Conservation (phyloP, 2,329 filamentous ascomycete genomes). For the Penicillium janthinellum region DNA sequence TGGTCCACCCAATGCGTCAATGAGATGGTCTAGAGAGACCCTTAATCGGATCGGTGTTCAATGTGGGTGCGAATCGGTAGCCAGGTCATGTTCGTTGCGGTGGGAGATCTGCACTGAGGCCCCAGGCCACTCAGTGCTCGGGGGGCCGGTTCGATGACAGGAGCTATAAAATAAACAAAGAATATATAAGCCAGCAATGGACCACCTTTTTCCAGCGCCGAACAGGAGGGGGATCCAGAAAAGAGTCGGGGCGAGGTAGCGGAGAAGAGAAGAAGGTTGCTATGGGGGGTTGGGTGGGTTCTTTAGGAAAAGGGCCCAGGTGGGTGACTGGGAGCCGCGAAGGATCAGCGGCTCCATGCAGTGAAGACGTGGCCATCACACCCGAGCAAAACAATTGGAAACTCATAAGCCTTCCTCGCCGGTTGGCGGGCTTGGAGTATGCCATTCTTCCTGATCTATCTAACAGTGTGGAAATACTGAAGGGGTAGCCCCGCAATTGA, state of each 20-base stretch:
- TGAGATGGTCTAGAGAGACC: neutral
- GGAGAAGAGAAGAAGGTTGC: constrained; percentile 16
- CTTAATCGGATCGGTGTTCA: constrained; percentile 20
- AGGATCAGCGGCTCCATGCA: constrained; percentile 30
- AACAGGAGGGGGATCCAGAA: constrained; percentile 8
- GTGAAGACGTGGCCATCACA: constrained; percentile 29
- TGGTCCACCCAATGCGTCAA: neutral
- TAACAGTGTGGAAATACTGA: constrained; percentile 16
- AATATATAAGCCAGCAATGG: neutral
- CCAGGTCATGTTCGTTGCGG: constrained; percentile 35
- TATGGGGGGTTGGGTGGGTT: constrained; percentile 16
- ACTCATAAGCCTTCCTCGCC: neutral
- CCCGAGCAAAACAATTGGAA: constrained; percentile 12
- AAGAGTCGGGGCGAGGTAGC: constrained; percentile 6
- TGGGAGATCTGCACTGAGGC: constrained; percentile 36
- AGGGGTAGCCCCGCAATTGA: constrained; percentile 17
- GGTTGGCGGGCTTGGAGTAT: neutral
- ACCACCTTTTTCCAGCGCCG: neutral
- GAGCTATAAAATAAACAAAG: neutral
- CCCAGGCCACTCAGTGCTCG: constrained; percentile 34
- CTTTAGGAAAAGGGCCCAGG: constrained; percentile 23
- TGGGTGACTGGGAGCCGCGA: constrained; percentile 23
- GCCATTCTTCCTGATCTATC: constrained; percentile 1
- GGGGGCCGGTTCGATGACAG: constrained; percentile 10
- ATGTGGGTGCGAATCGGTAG: constrained; percentile 18